Base-by-base conservation (phyloP, 2,329 filamentous ascomycete species). In the Aspergillus sp. region DNA sequence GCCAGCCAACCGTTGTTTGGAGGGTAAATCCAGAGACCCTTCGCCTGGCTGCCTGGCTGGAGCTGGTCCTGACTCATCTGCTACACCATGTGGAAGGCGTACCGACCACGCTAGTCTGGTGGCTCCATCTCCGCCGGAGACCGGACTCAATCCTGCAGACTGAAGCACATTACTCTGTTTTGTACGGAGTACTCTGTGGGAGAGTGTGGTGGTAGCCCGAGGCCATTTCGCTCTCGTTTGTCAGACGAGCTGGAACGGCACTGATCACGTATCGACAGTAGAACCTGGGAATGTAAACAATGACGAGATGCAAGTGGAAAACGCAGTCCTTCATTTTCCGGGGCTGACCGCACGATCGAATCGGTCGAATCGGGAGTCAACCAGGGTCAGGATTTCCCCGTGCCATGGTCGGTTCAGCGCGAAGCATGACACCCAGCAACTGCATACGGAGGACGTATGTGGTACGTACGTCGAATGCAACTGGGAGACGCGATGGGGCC, bases 61-160 rank as follows among this genome's bases (percentile, higher is more conserved):
- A 49, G 47, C 53, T 51, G 47, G 47, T 44, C 40, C 58, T 55
- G 52, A 57, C 47, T 55, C 56, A 50, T 54, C 51, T 47, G 54
- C 36, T 47, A 47, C 50, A 56, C 61, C 64, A 61, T 62, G 62
- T 63, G 58, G 59, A 43, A 61, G 54, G 49, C 46, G 50, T 59
- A 57, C 61, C 59, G 61, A 57, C 49, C 57, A 53, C 54, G 55
- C 57, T 56, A 61, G 59, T 63, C 58, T 56, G 55, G 56, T 64
- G 58, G 58, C 57, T 59, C 34, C 52, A 57, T 56, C 62, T 59
- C 62, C 57, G 61, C 63, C 59, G 62, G 64, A 62, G 63, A 62
- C 59, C 59, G 57, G 59, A 56, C 58, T 60, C 34, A 34, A 56
- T 38, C 25, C n/a, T n/a, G n/a, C n/a, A n/a, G n/a, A n/a, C n/a